These are phyloP conservation scores for Penicillium paxilli DNA, from an alignment of 495 filamentous ascomycete genomes.

Conservation along the genomic window DNA sequence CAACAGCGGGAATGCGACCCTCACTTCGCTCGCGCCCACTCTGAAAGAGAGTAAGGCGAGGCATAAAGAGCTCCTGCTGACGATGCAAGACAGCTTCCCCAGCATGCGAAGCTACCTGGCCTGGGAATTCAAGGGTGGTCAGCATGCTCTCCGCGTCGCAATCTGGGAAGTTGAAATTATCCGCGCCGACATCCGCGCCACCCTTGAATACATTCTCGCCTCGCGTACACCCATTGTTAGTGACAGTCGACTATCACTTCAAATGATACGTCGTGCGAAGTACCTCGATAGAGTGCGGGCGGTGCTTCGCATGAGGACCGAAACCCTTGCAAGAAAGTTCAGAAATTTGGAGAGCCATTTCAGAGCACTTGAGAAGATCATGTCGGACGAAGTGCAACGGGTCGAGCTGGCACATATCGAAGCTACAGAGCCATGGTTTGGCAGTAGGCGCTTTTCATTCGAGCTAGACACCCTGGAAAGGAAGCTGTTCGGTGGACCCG, in stretches of 20 bases:
- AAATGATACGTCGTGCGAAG: conserved; percentile 34
- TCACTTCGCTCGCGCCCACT: conserved; percentile 24
- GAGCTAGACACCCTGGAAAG: conserved; percentile 16
- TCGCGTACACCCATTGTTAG: conserved; percentile 25
- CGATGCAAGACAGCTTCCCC: conserved; percentile 33
- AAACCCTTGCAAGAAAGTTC: conserved; percentile 35
- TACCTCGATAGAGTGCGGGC: conserved; percentile 40
- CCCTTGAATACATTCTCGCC: conserved; percentile 38
- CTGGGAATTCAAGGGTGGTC: conserved; percentile 44
- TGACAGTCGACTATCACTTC: conserved; percentile 35
- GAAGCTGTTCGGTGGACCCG: conserved; percentile 6
- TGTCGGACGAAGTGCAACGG: conserved; percentile 25
- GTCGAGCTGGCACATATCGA: conserved; percentile 10
- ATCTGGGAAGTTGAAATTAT: conserved; percentile 41
- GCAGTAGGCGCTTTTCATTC: too few species aligned
- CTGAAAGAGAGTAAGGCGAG: conserved; percentile 40
- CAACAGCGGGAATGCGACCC: conserved; percentile 31
- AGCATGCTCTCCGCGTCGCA: conserved; percentile 35
- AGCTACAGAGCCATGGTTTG: too few species aligned
- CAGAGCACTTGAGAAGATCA: conserved; percentile 39
- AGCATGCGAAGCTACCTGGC: conserved; percentile 37
- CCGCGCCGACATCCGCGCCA: conserved; percentile 41
- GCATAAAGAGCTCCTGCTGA: conserved; percentile 30
- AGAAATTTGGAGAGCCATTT: conserved; percentile 44
- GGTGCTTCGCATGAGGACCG: conserved; percentile 38